Evolutionary conservation across 805 yeast species (phyloP).

Genomic region (Blastobotrys robertii): DNA sequence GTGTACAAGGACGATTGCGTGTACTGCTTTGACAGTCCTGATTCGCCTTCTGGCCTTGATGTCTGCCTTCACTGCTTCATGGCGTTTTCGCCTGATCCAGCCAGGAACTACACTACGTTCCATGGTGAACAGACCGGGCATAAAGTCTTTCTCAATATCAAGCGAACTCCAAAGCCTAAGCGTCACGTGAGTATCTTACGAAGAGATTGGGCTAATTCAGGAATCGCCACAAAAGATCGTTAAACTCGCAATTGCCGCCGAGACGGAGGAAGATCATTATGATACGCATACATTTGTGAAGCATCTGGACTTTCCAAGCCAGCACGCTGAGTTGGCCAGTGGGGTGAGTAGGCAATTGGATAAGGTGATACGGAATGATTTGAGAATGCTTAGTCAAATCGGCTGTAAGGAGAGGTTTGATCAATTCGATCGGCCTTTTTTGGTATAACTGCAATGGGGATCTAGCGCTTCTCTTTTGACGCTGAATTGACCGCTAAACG

Average conservation of each 20-base stretch:
- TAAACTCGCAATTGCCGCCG: conserved; percentile 58
- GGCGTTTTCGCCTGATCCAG: conserved; percentile 48
- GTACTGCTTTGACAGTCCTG: conserved; percentile 69
- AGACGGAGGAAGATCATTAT: conserved; percentile 53
- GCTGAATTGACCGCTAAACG: too few relatives aligned
- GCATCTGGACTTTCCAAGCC: conserved; percentile 26
- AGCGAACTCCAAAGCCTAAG: conserved; percentile 39
- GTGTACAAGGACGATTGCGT: conserved; percentile 86
- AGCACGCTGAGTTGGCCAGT: conserved; percentile 6
- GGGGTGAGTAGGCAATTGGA: conserved; percentile 1
- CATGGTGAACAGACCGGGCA: conserved; percentile 51
- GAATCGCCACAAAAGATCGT: conserved; percentile 39
- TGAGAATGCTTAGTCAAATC: too few relatives aligned
- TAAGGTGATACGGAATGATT: conserved; percentile 11
- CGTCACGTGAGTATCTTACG: conserved; percentile 16
- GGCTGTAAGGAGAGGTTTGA: too few relatives aligned
- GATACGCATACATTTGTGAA: conserved; percentile 37
- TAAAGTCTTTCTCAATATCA: conserved; percentile 48
- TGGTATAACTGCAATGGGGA: too few relatives aligned
- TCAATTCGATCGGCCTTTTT: too few relatives aligned
- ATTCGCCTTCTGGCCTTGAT: conserved; percentile 49
- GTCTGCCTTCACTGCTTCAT: conserved; percentile 61
- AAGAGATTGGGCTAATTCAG: conserved; percentile 17
- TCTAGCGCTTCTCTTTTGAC: conserved; percentile 28
- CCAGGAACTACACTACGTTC: conserved; percentile 47